Conservation (phyloP, 371 early-diverging fungal genomes). For the Mortierella sp. region DNA sequence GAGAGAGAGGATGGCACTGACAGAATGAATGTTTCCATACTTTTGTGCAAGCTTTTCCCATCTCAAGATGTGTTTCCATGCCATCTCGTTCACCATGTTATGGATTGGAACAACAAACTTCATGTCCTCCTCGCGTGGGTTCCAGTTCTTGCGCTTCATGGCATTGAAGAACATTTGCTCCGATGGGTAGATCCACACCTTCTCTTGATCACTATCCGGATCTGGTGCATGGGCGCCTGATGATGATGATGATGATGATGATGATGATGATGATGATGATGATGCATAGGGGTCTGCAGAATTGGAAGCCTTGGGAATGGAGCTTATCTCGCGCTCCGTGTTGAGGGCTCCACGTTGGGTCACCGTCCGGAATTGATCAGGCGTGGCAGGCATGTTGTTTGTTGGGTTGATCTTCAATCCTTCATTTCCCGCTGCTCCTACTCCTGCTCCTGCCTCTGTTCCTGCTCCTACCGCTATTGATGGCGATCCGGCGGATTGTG, state of each 20-base stretch:
- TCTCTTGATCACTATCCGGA: slow-evolving; percentile 57
- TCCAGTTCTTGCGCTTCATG: slow-evolving; percentile 90
- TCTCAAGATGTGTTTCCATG: slow-evolving; percentile 89
- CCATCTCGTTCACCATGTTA: slow-evolving; percentile 92
- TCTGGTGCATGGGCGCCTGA: slow-evolving; percentile 35
- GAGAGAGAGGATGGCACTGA: background rate
- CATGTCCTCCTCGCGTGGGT: slow-evolving; percentile 78
- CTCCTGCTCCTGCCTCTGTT: slow-evolving; percentile 58
- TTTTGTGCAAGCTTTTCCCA: slow-evolving; percentile 83
- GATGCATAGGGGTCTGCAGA: slow-evolving; percentile 50
- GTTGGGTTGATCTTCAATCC: slow-evolving; percentile 65
- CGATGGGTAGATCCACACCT: slow-evolving; percentile 95
- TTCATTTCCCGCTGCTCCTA: background rate
- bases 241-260: slow-evolving; percentile 7
- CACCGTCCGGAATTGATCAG: slow-evolving; percentile 66
- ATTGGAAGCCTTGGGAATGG: slow-evolving; percentile 72
- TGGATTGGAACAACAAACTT: slow-evolving; percentile 84
- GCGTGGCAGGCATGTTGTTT: slow-evolving; percentile 81
- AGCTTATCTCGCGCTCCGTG: slow-evolving; percentile 71
- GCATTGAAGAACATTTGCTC: slow-evolving; percentile 96
- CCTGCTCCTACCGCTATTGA: slow-evolving; percentile 8
- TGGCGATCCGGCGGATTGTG: slow-evolving; percentile 8
- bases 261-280: background rate
- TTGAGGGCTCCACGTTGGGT: slow-evolving; percentile 68
- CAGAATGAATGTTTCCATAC: slow-evolving; percentile 61